Percentiles rank a stretch among this genome's conserved stretches.
Conservation (phyloP, 192 early-diverging fungal species). For the Coemansia sp. region DNA sequence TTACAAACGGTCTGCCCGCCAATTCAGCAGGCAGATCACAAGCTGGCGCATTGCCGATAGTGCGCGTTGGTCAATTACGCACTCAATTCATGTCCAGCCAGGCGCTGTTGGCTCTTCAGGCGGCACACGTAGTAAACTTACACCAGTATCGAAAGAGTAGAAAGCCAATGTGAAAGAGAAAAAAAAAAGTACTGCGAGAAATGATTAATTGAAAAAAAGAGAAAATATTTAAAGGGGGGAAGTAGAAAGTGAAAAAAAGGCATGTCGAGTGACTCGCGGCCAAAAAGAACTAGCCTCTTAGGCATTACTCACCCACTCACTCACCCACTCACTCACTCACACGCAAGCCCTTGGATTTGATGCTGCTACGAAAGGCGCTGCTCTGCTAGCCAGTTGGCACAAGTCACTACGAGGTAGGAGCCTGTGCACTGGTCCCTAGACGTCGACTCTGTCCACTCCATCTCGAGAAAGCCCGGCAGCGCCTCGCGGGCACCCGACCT, state of each 20-base stretch:
- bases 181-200: slow-evolving; percentile 7
- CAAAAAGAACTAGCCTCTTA: not conserved
- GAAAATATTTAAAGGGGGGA: not conserved
- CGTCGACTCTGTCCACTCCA: not conserved
- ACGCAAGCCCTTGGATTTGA: not conserved
- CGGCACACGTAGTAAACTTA: slow-evolving; percentile 8
- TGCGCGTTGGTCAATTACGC: not conserved
- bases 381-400: not conserved
- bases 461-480: not conserved
- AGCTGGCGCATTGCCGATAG: not conserved
- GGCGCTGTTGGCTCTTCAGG: not conserved
- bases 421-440: not conserved
- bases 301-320: not conserved
- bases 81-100: not conserved
- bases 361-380: not conserved
- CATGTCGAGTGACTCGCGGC: not conserved
- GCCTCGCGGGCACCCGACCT: not conserved
- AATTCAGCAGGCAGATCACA: slow-evolving; percentile 2
- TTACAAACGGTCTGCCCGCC: not conserved
- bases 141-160: slow-evolving; percentile 3
- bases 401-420: not conserved
- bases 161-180: slow-evolving; percentile 5
- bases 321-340: not conserved
- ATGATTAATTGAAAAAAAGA: not conserved
- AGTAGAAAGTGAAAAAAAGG: slow-evolving; percentile 10